phyloP scores from a whole-genome alignment of 2,329 filamentous ascomycete genomes.

The Venturia asperata region DNA sequence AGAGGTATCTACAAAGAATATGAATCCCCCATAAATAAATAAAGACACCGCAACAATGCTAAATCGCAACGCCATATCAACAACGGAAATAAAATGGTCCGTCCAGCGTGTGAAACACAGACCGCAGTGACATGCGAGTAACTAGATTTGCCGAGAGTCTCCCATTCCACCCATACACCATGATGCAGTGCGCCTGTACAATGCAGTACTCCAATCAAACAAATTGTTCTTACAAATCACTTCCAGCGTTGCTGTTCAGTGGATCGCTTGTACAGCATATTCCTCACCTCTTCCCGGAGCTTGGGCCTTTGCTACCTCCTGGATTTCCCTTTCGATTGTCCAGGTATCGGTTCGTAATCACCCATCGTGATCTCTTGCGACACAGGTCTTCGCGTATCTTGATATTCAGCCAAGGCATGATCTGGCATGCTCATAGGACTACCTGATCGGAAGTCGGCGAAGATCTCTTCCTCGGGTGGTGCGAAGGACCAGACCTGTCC shows the following conservation, averaged over 20 bases:
- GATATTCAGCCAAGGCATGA: constrained; percentile 25
- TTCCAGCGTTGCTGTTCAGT: neutral
- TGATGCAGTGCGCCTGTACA: constrained; percentile 10
- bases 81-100: neutral
- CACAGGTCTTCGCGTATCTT: constrained; percentile 15
- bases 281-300: neutral
- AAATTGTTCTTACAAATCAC: neutral
- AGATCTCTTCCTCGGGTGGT: constrained; percentile 60
- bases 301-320: neutral
- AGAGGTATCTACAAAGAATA: constrained; percentile 6
- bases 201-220: neutral
- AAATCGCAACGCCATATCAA: neutral
- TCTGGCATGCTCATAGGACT: constrained; percentile 40
- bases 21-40: neutral
- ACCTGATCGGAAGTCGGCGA: constrained; percentile 32
- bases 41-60: neutral
- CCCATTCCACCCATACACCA: neutral
- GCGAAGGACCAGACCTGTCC: constrained; percentile 87
- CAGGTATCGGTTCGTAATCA: neutral
- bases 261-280: neutral
- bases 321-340: constrained; percentile 6
- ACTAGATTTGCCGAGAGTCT: constrained; percentile 1
- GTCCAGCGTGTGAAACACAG: neutral
- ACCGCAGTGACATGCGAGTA: neutral
- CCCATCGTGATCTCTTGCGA: constrained; percentile 16